These are phyloP conservation scores for Colletotrichum echinochloae DNA, from an alignment of 2,329 filamentous ascomycete genomes.

Conservation along the genomic window DNA sequence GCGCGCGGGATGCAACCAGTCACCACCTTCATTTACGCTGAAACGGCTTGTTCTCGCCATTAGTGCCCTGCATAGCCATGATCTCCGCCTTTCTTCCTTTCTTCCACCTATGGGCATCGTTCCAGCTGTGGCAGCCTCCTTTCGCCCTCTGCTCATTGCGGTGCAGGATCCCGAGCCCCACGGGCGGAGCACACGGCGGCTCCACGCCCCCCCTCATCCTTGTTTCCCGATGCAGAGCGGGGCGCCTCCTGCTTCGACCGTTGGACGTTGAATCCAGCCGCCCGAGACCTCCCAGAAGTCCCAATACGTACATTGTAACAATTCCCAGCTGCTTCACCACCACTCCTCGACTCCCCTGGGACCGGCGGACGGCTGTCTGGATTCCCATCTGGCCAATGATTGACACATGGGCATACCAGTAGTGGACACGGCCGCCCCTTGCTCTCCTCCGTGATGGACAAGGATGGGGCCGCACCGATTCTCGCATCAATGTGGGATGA, in stretches of 20 bases:
- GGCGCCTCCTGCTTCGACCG: slow-evolving; percentile 35
- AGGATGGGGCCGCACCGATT: slow-evolving; percentile 26
- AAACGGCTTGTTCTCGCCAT: slow-evolving; percentile 37
- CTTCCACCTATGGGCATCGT: slow-evolving; percentile 35
- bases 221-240: slow-evolving; percentile 10
- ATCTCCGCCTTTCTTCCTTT: slow-evolving; percentile 31
- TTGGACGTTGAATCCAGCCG: slow-evolving; percentile 24
- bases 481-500: slow-evolving; percentile 26
- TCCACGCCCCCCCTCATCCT: slow-evolving; percentile 10
- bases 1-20: slow-evolving; percentile 36
- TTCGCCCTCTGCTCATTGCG: slow-evolving; percentile 15
- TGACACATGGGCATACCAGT: slow-evolving; percentile 33
- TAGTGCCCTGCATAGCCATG: slow-evolving; percentile 27
- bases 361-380: slow-evolving; percentile 1
- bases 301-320: too few relatives aligned
- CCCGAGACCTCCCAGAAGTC: neutral
- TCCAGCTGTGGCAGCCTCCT: slow-evolving; percentile 29
- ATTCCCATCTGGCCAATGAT: slow-evolving; percentile 30
- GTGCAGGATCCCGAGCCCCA: slow-evolving; percentile 15
- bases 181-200: slow-evolving; percentile 11
- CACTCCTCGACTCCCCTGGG: neutral
- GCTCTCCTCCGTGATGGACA: slow-evolving; percentile 17
- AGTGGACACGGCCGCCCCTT: slow-evolving; percentile 14
- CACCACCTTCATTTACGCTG: slow-evolving; percentile 40
- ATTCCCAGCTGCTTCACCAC: too few relatives aligned